Evolutionary conservation across 352 stramenopile genomes (phyloP), one percentile per base, ranked within the genome.

Genomic region (Phytophthora litchii): DNA sequence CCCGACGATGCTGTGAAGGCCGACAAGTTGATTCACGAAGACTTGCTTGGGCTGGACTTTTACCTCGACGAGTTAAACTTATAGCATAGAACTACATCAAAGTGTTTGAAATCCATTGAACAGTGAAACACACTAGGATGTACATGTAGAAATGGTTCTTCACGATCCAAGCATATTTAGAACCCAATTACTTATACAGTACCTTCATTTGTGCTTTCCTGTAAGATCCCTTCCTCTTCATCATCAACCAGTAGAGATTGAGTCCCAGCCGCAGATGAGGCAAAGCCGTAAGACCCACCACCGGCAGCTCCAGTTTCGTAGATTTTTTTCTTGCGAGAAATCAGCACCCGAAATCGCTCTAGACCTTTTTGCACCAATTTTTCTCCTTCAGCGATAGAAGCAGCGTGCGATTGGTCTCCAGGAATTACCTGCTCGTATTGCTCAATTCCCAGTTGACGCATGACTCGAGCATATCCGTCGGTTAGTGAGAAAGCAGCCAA

Each of bases 381-480:
- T 43, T 87, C 82, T 8, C 82, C 77, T 37, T 82, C 74, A 9
- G 29, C 27, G 42, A 91, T 71, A 29, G 76, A 55, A 38, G 63
- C 53, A 38, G 69, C 60, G 43, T 91, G 77, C 0, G 69, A 21
- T 8, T 37, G 11, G 41, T 72, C 59, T 6, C 63, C 71, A 4
- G 61, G 47, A 17, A 85, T 56, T 3, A 88, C 54, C 49, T 89
- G 71, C 48, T 92, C 80, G 60, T 90, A 88, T 59, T 89, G 80
- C 7, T 89, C 78, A 29, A 92, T 64, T 12, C 78, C 78, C n/a
- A 90, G 45, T 11, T 54, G 42, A 34, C 72, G 72, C 63, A 92
- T 75, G 9, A 80, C 54, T 27, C 70, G 70, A 38, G 77, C 78
- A 44, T 89, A 90, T 25, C 69, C 72, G 34, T 91, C 76, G 11